Percentiles rank a stretch among this genome's conserved stretches.
Evolutionary conservation across 2,329 filamentous ascomycete species (phyloP).

Genomic region (Diplocarpon mali): DNA sequence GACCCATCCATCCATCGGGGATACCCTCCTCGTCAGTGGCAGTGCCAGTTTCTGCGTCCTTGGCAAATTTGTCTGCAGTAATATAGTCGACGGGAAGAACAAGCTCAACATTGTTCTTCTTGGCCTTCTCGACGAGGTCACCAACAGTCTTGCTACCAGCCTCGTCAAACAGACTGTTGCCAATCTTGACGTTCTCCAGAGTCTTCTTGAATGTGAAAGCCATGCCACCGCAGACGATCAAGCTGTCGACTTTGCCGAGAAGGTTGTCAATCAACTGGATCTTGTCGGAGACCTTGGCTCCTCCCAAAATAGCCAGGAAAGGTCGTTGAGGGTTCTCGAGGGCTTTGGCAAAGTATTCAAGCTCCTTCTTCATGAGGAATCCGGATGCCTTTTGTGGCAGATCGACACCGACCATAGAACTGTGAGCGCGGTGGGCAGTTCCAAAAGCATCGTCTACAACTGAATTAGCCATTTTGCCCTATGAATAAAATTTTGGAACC

Average conservation of each 20-base stretch:
- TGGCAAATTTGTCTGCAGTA: conserved; percentile 88
- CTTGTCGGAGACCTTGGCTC: conserved; percentile 98
- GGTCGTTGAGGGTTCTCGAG: conserved; percentile 87
- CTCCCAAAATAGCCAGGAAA: conserved; percentile 96
- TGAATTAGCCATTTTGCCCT: conserved; percentile 11
- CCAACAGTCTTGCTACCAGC: conserved; percentile 84
- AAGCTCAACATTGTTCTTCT: conserved; percentile 91
- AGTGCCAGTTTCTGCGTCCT: conserved; percentile 67
- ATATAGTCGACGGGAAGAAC: conserved; percentile 92
- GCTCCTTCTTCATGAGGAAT: conserved; percentile 99
- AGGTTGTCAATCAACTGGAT: conserved; percentile 99
- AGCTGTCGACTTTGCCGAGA: conserved; percentile 91
- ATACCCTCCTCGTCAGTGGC: conserved; percentile 85
- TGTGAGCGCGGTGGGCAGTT: conserved; percentile 96
- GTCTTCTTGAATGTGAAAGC: conserved; percentile 99
- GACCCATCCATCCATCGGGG: conserved; percentile 94
- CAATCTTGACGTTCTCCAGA: conserved; percentile 81
- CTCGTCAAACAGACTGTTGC: conserved; percentile 86
- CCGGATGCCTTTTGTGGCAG: conserved; percentile 94
- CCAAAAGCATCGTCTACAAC: conserved; percentile 85
- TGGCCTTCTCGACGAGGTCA: conserved; percentile 84
- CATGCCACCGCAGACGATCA: conserved; percentile 97
- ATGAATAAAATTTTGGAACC: conserved; percentile 29
- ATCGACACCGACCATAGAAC: conserved; percentile 96
- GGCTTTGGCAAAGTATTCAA: conserved; percentile 97